Base-by-base conservation (phyloP, 257 asterid species). In the Solanum tacnaense region DNA sequence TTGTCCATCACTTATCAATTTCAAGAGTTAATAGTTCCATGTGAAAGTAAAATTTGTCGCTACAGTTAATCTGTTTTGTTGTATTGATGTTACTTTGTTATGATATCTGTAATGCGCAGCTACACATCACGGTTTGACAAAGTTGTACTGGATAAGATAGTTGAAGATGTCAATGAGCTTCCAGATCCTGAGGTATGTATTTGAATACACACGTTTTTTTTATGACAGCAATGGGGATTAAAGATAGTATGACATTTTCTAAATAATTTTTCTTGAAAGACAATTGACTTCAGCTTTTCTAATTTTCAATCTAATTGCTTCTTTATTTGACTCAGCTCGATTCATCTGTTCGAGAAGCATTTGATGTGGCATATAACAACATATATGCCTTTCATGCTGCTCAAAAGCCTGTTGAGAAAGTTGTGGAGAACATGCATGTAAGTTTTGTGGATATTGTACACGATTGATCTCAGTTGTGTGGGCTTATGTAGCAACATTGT, bases 361-460 rank as follows among this genome's bases (percentile, higher is more conserved):
- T 97, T 93, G 98, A 97, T 89, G 97, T 97, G 93, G 99, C 99
- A 78, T 96, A 97, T 90, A 75, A 89, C 89, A 97, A 97, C 89
- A 97, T 97, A 86, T 93, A 84, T 88, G 98, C 98, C 87, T 97
- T 97, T 88, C 99, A 97, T 68, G 94, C 93, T 49, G 96, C 97
- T 71, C 99, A 97, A 90, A 97, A 91, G 92, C 97, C 98, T 86
- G 95, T 91, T 86, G 98, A 94, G 90, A 94, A 93, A 90, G 68
- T 84, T 88, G 94, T 97, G 46, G 98, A 97, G 95, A 96, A 92
- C 94, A 97, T 97, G 98, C 87, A 90, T 87, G 98, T 97, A 93
- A 91, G 96, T 58, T 71, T 65, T 87, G 60, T 75, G 39, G 38
- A 58, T 84, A 34, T 60, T 84, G 32, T 88, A 76, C 67, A 23